Conservation (phyloP, 768 basidiomycete genomes). For the Collybia nuda region DNA sequence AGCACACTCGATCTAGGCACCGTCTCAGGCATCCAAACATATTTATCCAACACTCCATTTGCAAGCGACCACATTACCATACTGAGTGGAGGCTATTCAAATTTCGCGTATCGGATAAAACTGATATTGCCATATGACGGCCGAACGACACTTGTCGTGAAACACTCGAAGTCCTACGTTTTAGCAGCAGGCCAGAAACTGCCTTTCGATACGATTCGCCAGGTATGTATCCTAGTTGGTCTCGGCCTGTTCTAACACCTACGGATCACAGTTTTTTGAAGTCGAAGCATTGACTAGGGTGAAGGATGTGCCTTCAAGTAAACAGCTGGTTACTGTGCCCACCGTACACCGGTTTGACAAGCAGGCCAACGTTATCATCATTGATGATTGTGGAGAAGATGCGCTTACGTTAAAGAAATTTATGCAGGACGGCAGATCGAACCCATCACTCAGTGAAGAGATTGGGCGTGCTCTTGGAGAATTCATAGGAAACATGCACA, state of each 20-base stretch:
- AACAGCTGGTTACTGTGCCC: conserved; percentile 33
- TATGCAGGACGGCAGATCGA: conserved; percentile 31
- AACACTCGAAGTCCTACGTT: conserved; percentile 42
- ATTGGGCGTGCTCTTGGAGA: conserved; percentile 55
- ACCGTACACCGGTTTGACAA: conserved; percentile 39
- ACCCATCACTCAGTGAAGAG: conserved; percentile 21
- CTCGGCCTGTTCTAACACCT: not conserved
- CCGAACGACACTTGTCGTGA: conserved; percentile 49
- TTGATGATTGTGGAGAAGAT: conserved; percentile 45
- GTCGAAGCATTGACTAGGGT: conserved; percentile 8
- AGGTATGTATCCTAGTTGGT: not conserved
- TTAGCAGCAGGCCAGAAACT: conserved; percentile 1
- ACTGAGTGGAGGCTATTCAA: conserved; percentile 53
- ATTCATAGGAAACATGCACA: conserved; percentile 56
- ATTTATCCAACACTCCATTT: conserved; percentile 50
- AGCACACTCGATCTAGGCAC: conserved; percentile 27
- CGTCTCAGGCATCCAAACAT: conserved; percentile 33
- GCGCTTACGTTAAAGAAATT: conserved; percentile 37
- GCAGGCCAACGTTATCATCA: conserved; percentile 40
- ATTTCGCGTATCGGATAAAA: conserved; percentile 58
- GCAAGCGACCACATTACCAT: conserved; percentile 33
- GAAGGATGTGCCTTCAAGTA: not conserved
- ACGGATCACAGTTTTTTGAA: not conserved
- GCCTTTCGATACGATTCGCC: conserved; percentile 1
- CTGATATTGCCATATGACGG: conserved; percentile 41